Percentiles rank a stretch among this genome's conserved stretches.
Evolutionary conservation across 164 flowering plant species (phyloP).

Genomic region (Chloranthus sessilifolius): DNA sequence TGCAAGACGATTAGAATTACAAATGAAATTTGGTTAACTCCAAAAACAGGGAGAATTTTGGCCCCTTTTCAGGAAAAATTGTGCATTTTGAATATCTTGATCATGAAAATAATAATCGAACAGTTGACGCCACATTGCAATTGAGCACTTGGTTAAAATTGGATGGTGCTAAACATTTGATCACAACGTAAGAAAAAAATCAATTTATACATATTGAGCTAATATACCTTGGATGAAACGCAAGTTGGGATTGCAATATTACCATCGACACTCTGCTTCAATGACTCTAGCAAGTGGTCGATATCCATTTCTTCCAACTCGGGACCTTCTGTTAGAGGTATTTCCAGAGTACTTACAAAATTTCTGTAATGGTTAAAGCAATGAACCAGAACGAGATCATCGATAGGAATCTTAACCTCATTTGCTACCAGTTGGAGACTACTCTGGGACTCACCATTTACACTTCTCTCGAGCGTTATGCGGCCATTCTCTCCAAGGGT

Average conservation of each 20-base stretch:
- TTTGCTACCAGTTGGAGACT: neutral
- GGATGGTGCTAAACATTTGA: too few species aligned
- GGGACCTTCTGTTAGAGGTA: conserved; percentile 27
- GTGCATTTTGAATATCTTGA: too few species aligned
- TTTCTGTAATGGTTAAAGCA: neutral
- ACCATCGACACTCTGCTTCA: conserved; percentile 45
- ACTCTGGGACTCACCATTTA: conserved; percentile 32
- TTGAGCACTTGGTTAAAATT: too few species aligned
- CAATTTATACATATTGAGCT: too few species aligned
- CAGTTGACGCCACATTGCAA: too few species aligned
- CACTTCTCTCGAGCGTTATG: conserved; percentile 74
- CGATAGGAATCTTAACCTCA: neutral
- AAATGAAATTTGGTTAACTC: too few species aligned
- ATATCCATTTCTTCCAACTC: conserved; percentile 49
- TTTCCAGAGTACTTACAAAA: conserved; percentile 7
- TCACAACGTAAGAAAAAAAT: too few species aligned
- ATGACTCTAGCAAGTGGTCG: conserved; percentile 40
- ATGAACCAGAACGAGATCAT: neutral
- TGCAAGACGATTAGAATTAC: too few species aligned
- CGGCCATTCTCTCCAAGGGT: conserved; percentile 89
- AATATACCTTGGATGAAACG: conserved; percentile 40
- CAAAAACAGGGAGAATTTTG: too few species aligned
- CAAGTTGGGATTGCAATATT: conserved; percentile 38
- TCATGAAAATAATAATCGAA: too few species aligned
- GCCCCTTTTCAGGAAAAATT: too few species aligned